Percentiles rank a stretch among this genome's conserved stretches.
Conservation (phyloP, 352 stramenopile species). For the Globisporangium orthogonon region DNA sequence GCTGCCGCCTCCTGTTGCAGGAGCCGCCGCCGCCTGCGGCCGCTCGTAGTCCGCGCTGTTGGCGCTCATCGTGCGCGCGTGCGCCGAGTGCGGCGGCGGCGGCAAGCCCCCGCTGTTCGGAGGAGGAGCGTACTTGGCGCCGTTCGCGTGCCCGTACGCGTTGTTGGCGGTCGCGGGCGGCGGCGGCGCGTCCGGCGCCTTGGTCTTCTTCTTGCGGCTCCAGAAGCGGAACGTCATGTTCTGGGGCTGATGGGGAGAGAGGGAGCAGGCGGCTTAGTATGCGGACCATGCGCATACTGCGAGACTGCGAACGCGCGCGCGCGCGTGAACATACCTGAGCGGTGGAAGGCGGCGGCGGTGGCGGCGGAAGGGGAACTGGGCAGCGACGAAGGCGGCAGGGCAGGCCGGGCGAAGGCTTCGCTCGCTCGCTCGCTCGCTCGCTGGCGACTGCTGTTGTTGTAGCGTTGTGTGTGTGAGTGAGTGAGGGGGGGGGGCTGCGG, state of each 20-base stretch:
- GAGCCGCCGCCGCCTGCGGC: not conserved
- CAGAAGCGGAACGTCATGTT: slow-evolving; percentile 72
- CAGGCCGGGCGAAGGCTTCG: not conserved
- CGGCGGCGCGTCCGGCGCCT: slow-evolving; percentile 3
- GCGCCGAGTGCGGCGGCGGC: slow-evolving; percentile 32
- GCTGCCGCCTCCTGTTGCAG: not conserved
- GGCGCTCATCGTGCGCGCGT: slow-evolving; percentile 40
- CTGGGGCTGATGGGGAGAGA: not conserved
- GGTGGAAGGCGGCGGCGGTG: not conserved
- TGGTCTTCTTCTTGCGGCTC: slow-evolving; percentile 69
- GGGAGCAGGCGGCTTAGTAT: not conserved
- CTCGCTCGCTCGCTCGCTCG: not conserved
- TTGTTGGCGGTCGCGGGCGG: slow-evolving; percentile 3
- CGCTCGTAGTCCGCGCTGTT: slow-evolving; percentile 18
- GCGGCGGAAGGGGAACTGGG: slow-evolving; percentile 1
- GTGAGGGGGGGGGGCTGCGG: not conserved
- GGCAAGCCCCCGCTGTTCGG: slow-evolving; percentile 6
- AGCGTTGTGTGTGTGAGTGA: not conserved
- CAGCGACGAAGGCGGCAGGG: too few relatives aligned
- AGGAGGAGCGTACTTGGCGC: slow-evolving; percentile 30
- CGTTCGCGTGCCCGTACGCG: not conserved
- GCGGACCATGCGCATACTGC: not conserved
- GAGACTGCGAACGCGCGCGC: too few relatives aligned
- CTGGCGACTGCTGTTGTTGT: slow-evolving; percentile 3
- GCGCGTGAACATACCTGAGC: too few relatives aligned